These are phyloP conservation scores for Myriosclerotinia scirpicola DNA, from an alignment of 2,329 filamentous ascomycete species.

Conservation along the genomic window DNA sequence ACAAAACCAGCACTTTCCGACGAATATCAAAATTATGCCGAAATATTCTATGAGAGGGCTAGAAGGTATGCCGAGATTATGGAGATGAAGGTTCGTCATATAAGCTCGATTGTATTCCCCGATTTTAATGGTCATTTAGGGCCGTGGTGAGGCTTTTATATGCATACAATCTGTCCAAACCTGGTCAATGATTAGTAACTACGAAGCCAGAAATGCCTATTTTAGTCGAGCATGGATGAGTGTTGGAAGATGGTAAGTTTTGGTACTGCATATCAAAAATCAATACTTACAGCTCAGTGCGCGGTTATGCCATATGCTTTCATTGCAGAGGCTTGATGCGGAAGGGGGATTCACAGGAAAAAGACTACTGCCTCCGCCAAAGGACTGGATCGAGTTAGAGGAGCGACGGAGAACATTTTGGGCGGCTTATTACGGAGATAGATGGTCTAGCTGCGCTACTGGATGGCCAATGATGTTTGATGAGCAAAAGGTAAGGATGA, in stretches of 20 bases:
- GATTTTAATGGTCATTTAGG: constrained; percentile 46
- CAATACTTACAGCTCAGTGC: constrained; percentile 39
- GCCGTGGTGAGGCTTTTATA: constrained; percentile 74
- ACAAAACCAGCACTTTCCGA: constrained; percentile 53
- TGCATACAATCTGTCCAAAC: constrained; percentile 78
- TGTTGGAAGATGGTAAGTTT: constrained; percentile 56
- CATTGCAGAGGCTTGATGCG: constrained; percentile 75
- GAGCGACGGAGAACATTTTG: constrained; percentile 85
- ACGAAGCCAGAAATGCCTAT: constrained; percentile 82
- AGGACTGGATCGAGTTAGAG: constrained; percentile 78
- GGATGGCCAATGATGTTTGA: constrained; percentile 87
- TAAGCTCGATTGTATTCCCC: background rate
- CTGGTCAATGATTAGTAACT: constrained; percentile 71
- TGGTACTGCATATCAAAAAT: background rate
- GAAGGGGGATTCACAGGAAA: constrained; percentile 61
- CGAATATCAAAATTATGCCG: constrained; percentile 70
- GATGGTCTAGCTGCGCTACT: constrained; percentile 83
- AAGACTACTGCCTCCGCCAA: constrained; percentile 69
- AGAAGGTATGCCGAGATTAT: constrained; percentile 81
- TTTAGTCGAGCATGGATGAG: constrained; percentile 88
- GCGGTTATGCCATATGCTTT: constrained; percentile 79
- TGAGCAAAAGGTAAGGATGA: constrained; percentile 53
- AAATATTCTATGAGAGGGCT: constrained; percentile 77
- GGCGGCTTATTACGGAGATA: constrained; percentile 78
- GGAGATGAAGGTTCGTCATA: constrained; percentile 66